A percentile compares a stretch with the other conserved stretches of the same genome.
These are phyloP conservation scores for Suillus subalutaceus DNA, from an alignment of 768 basidiomycete species.

Conservation along the genomic window DNA sequence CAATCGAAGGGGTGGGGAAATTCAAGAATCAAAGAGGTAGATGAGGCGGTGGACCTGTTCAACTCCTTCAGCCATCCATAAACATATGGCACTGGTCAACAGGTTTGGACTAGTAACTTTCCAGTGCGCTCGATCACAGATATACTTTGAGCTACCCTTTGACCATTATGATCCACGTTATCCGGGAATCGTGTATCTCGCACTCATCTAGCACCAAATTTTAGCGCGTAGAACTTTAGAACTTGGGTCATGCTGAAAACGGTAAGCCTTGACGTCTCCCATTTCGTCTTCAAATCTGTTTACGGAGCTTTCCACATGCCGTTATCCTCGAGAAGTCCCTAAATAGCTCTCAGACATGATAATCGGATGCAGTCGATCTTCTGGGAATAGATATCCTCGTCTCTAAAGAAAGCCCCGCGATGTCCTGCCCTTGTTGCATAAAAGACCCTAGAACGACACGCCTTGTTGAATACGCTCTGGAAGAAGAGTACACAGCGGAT, in stretches of 20 bases:
- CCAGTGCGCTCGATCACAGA: background rate
- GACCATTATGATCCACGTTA: background rate
- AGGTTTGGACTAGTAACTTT: background rate
- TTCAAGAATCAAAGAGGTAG: background rate
- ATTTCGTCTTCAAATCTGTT: background rate
- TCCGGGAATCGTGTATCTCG: background rate
- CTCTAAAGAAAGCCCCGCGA: background rate
- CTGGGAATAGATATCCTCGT: background rate
- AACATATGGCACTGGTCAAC: background rate
- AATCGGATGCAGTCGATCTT: slow-evolving; percentile 1
- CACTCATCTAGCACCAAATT: background rate
- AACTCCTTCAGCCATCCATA: no score
- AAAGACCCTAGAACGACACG: slow-evolving; percentile 3
- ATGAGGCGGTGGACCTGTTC: background rate
- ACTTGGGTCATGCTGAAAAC: background rate
- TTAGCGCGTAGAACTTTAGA: background rate
- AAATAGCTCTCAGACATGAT: slow-evolving; percentile 6
- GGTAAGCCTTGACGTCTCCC: background rate
- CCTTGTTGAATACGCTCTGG: slow-evolving; percentile 1
- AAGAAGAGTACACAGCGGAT: background rate
- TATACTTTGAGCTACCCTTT: background rate
- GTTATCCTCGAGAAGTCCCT: slow-evolving; percentile 1
- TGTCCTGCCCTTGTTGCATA: slow-evolving; percentile 11
- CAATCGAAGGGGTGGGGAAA: background rate
- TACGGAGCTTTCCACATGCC: background rate